phyloP scores from a whole-genome alignment of 768 basidiomycete genomes.

The Lentinula lateritia region DNA sequence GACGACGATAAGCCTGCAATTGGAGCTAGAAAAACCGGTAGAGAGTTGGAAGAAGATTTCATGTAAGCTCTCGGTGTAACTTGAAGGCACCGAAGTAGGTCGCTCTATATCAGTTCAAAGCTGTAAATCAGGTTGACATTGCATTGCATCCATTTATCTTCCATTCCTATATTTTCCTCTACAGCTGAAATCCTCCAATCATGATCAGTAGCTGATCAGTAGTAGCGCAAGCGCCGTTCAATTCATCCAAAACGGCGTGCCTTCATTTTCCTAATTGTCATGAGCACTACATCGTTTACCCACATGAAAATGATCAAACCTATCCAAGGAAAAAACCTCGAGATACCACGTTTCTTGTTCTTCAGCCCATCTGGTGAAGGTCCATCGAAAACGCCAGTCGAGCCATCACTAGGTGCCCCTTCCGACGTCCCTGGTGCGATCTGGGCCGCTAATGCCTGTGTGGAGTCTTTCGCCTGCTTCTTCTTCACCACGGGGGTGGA shows the following conservation, averaged over 20 bases:
- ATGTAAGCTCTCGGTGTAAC: constrained; percentile 44
- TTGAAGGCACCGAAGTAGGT: neutral
- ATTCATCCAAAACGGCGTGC: too few relatives aligned
- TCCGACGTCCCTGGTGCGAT: neutral
- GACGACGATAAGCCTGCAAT: constrained; percentile 29
- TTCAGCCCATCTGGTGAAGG: neutral
- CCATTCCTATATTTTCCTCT: neutral
- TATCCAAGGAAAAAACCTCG: neutral
- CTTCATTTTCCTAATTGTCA: neutral
- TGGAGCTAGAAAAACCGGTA: constrained; percentile 48
- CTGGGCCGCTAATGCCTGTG: neutral
- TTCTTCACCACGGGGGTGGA: constrained; percentile 2
- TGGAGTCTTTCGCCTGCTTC: neutral
- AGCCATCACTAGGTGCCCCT: neutral
- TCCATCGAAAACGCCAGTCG: neutral
- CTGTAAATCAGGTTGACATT: neutral
- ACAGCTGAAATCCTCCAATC: too few relatives aligned
- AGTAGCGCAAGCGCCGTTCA: too few relatives aligned
- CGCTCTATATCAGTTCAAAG: neutral
- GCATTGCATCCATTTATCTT: neutral
- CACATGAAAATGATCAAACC: neutral
- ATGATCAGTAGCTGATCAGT: neutral
- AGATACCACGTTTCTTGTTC: neutral
- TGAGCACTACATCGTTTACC: neutral
- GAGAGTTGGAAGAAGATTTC: constrained; percentile 84